Base-by-base conservation (phyloP, 768 basidiomycete genomes). In the Termitomyces sp. region DNA sequence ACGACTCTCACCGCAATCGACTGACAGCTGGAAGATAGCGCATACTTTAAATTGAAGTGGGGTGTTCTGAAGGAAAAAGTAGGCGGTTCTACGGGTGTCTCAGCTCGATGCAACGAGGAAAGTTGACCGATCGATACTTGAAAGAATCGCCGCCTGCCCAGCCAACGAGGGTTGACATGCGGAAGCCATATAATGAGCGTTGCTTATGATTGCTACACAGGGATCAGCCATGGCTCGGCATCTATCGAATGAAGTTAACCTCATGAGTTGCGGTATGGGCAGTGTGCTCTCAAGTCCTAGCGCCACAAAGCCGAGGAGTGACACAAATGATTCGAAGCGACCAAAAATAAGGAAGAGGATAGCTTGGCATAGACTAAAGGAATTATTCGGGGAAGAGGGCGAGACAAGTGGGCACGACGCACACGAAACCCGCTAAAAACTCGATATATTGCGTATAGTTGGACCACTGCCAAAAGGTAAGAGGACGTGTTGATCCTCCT, bases 401-500 rank as follows among this genome's bases (percentile, higher is more conserved):
- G 30, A 51, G 17, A 11, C 19, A 14, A n/a, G 21, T 35, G n/a
- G 14, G 48, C 55, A 42, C 3, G 4, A 62, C 80, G 44, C 61
- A 91, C 91, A 93, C 86, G 57, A 87, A 76, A 9, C 82, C 87
- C 9, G 88, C 87, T 51, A 94, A 75, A 70, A 90, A 92, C 64
- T 94, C 91, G 51, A 94, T 76, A 66, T 94, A 86, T 64, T 89
- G 88, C 1, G 79, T 71, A 67, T 92, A 94, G 3, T 74, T 79
- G 48, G 78, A 70, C 91, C 91, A 94, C 64, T 94, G 89, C 91
- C 91, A 94, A 70, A 93, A 92, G 0, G 82, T 79, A 55, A 89
- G 73, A 2, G 84, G 88, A 33, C 91, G 80, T 21, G 78, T 70
- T 5, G 89, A 90, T 7, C 73, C 70, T 35, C 81, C 79, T 17